Conservation (phyloP, 306 rosid genomes). For the Gleditsia sinensis region DNA sequence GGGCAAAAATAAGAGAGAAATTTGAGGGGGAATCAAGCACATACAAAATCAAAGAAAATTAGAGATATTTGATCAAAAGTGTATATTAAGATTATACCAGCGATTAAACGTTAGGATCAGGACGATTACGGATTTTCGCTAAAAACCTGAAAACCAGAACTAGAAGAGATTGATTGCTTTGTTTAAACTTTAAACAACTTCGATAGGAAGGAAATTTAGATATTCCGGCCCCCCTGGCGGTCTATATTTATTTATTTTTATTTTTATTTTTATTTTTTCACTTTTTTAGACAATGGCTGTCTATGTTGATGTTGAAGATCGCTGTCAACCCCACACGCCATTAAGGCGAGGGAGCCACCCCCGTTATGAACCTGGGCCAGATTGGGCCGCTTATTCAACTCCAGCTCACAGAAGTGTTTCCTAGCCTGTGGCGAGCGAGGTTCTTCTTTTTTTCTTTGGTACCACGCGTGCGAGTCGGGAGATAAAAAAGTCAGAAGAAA, state of each 20-base stretch:
- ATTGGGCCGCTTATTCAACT: too few species aligned
- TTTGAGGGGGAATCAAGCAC: conserved; percentile 1
- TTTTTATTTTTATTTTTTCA: background rate
- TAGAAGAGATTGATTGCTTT: conserved; percentile 19
- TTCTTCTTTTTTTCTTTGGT: too few species aligned
- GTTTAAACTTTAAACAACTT: conserved; percentile 6
- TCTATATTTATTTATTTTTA: background rate
- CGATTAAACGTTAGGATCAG: background rate
- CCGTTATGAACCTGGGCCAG: background rate
- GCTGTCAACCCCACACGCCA: too few species aligned
- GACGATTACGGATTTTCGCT: background rate
- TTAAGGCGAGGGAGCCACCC: background rate
- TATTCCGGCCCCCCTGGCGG: background rate
- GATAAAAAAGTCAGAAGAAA: background rate
- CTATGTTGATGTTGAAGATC: too few species aligned
- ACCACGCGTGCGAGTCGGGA: background rate
- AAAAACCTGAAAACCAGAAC: background rate
- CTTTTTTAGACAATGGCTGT: too few species aligned
- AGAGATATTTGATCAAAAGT: background rate
- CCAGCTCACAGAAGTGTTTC: too few species aligned
- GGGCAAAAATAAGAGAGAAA: background rate
- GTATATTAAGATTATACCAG: conserved; percentile 22
- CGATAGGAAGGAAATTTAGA: conserved; percentile 24
- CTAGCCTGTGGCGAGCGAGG: too few species aligned
- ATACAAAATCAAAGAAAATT: background rate